These are phyloP conservation scores for Heracleum sosnowskyi DNA, from an alignment of 129 eudicot species.

Conservation along the genomic window DNA sequence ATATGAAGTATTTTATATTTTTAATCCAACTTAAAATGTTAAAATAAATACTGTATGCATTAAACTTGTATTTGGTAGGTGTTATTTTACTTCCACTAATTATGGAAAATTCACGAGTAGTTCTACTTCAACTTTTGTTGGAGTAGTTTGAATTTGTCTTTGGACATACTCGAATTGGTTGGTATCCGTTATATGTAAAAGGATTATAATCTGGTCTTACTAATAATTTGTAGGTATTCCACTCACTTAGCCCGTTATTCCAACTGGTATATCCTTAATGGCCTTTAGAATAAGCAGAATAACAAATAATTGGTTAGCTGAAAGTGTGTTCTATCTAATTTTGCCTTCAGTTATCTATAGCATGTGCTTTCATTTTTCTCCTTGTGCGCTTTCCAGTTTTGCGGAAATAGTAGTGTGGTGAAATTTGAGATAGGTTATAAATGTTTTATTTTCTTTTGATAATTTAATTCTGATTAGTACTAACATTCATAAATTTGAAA, in stretches of 20 bases:
- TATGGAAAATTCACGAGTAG: background rate
- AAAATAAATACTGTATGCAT: background rate
- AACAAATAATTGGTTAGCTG: background rate
- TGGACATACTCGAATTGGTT: background rate
- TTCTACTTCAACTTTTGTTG: background rate
- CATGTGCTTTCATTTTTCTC: background rate
- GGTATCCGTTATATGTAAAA: background rate
- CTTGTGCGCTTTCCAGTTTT: background rate
- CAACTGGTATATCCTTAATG: background rate
- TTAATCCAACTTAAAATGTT: background rate
- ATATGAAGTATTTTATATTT: background rate
- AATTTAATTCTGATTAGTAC: background rate
- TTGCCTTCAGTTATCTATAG: background rate
- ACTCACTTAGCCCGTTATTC: background rate
- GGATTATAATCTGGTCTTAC: background rate
- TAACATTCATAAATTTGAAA: conserved; percentile 7
- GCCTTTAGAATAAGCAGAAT: background rate
- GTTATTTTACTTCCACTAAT: background rate
- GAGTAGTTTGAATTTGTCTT: background rate
- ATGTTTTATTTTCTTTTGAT: background rate
- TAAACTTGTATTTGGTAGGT: background rate
- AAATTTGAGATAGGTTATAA: background rate
- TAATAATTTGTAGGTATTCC: background rate
- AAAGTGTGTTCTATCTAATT: background rate
- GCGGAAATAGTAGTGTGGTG: background rate